A percentile compares a stretch with the other conserved stretches of the same genome.
These are phyloP conservation scores for Tympanopsis confertula DNA, from an alignment of 2,329 filamentous ascomycete genomes.

Conservation along the genomic window DNA sequence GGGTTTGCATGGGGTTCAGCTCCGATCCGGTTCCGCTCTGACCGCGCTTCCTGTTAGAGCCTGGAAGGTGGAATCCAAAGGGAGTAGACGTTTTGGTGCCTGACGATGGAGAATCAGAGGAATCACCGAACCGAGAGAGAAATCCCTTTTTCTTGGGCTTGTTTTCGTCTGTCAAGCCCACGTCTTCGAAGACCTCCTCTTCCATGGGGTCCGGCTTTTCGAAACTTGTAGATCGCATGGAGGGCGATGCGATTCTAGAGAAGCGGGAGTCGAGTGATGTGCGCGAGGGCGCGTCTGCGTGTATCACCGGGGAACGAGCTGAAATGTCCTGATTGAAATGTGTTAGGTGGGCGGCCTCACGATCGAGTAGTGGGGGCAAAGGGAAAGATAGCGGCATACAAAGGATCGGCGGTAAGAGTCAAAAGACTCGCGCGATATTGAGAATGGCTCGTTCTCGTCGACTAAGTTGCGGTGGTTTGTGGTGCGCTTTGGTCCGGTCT, in stretches of 20 bases:
- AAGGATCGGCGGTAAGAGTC: slow-evolving; percentile 94
- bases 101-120: slow-evolving; percentile 12
- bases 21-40: slow-evolving; percentile 63
- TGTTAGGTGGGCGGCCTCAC: slow-evolving; percentile 3
- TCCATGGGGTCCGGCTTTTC: slow-evolving; percentile 51
- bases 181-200: slow-evolving; percentile 81
- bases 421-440: slow-evolving; percentile 91
- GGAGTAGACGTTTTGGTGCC: slow-evolving; percentile 15
- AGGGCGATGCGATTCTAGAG: slow-evolving; percentile 48
- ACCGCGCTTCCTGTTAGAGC: slow-evolving; percentile 52
- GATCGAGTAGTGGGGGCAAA: neutral
- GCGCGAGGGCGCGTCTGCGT: slow-evolving; percentile 48
- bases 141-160: slow-evolving; percentile 66
- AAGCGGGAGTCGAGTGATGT: slow-evolving; percentile 72
- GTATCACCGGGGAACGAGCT: slow-evolving; percentile 65
- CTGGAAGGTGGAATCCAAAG: slow-evolving; percentile 22
- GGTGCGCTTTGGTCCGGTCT: slow-evolving; percentile 40
- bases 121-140: slow-evolving; percentile 69
- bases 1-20: slow-evolving; percentile 48
- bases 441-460: slow-evolving; percentile 82
- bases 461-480: slow-evolving; percentile 47
- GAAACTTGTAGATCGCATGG: slow-evolving; percentile 44
- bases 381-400: slow-evolving; percentile 40
- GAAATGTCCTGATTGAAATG: slow-evolving; percentile 65
- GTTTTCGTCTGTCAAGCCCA: slow-evolving; percentile 66